phyloP scores from a whole-genome alignment of 2,329 filamentous ascomycete genomes.

The Pseudophaeomoniella oleicola region DNA sequence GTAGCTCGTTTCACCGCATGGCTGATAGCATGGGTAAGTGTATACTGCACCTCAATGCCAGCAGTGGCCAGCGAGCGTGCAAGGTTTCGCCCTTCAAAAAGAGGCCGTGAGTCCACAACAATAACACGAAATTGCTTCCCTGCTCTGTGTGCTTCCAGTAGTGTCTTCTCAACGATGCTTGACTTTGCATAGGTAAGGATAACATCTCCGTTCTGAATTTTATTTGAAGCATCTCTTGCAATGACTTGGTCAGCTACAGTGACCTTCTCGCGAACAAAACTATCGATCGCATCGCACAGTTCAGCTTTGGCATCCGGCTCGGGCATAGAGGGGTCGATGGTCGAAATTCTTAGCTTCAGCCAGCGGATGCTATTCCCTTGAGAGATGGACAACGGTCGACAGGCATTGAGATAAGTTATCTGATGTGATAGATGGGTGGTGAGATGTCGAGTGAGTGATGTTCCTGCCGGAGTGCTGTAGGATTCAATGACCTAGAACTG shows the following conservation, averaged over 20 bases:
- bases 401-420: slow-evolving; percentile 77
- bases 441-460: slow-evolving; percentile 77
- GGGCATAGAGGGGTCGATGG: slow-evolving; percentile 71
- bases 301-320: slow-evolving; percentile 69
- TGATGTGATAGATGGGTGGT: slow-evolving; percentile 87
- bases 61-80: slow-evolving; percentile 55
- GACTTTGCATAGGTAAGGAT: slow-evolving; percentile 80
- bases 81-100: slow-evolving; percentile 56
- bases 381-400: slow-evolving; percentile 86
- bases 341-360: slow-evolving; percentile 83
- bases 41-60: slow-evolving; percentile 68
- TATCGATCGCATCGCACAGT: slow-evolving; percentile 69
- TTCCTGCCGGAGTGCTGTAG: slow-evolving; percentile 78
- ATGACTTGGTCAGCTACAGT: slow-evolving; percentile 78
- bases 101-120: slow-evolving; percentile 61
- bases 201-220: slow-evolving; percentile 66
- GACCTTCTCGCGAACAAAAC: slow-evolving; percentile 81
- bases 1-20: slow-evolving; percentile 58
- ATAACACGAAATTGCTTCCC: slow-evolving; percentile 72
- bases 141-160: slow-evolving; percentile 54
- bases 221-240: slow-evolving; percentile 55
- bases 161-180: slow-evolving; percentile 68
- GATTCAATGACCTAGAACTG: slow-evolving; percentile 61
- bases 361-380: slow-evolving; percentile 96
- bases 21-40: slow-evolving; percentile 62